Evolutionary conservation across 495 filamentous ascomycete species (phyloP).

Genomic region (Mycothermus thermophilus): DNA sequence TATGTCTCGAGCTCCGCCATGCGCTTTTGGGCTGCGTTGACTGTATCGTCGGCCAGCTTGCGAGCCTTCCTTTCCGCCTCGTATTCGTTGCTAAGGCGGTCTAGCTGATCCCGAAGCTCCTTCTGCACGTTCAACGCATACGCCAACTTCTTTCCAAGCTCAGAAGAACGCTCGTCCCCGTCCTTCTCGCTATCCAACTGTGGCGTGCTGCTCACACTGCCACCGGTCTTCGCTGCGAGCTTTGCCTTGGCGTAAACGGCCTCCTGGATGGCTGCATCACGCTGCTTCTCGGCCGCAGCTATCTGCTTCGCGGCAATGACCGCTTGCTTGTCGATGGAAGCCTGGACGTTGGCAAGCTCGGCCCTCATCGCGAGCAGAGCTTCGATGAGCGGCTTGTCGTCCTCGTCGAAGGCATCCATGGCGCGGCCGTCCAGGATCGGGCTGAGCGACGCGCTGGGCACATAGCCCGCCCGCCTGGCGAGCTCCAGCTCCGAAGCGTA

Average conservation of each 20-base stretch:
- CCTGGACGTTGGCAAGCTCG: constrained; percentile 73
- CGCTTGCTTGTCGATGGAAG: constrained; percentile 73
- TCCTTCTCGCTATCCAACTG: constrained; percentile 53
- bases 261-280: constrained; percentile 82
- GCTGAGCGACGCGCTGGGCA: constrained; percentile 54
- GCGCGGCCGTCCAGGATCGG: constrained; percentile 63
- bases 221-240: constrained; percentile 60
- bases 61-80: constrained; percentile 66
- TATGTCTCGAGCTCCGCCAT: constrained; percentile 69
- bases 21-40: constrained; percentile 66
- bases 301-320: constrained; percentile 73
- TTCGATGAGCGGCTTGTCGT: constrained; percentile 84
- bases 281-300: constrained; percentile 82
- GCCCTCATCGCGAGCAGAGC: constrained; percentile 81
- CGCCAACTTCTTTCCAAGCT: constrained; percentile 73
- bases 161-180: constrained; percentile 53
- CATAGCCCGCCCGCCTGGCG: constrained; percentile 77
- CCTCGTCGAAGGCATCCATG: constrained; percentile 67
- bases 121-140: constrained; percentile 61
- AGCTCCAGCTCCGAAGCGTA: constrained; percentile 89
- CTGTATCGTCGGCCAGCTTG: constrained; percentile 76
- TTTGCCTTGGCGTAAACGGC: constrained; percentile 91
- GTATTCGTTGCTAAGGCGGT: constrained; percentile 52
- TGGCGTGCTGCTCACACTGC: constrained; percentile 55
- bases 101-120: constrained; percentile 57